These are phyloP conservation scores for Arxiozyma slooffiae DNA, from an alignment of 1,139 yeast genomes.

Conservation along the genomic window DNA sequence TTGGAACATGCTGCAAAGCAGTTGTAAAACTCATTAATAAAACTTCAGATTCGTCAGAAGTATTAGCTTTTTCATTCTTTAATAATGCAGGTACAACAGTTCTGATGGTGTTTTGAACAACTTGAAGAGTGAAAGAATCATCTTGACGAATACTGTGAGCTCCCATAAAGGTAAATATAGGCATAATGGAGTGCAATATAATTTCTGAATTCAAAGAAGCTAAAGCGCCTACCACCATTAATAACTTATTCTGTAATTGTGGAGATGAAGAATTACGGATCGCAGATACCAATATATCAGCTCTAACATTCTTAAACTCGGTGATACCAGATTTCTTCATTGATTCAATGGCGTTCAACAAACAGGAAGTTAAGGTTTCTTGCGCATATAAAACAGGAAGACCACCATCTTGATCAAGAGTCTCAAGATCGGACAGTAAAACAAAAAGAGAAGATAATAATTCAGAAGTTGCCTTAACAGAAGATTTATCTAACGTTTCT, in stretches of 20 bases:
- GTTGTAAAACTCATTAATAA: constrained; percentile 80
- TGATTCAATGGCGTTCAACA: constrained; percentile 57
- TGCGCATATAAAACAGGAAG: constrained; percentile 86
- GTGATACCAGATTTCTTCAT: constrained; percentile 37
- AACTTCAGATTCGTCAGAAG: constrained; percentile 65
- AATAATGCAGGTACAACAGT: constrained; percentile 89
- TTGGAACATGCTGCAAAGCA: constrained; percentile 91
- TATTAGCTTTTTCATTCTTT: constrained; percentile 42
- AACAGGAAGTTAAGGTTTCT: constrained; percentile 80
- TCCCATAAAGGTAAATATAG: constrained; percentile 97
- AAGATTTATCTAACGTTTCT: constrained; percentile 58
- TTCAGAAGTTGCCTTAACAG: constrained; percentile 38
- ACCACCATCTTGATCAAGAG: constrained; percentile 83
- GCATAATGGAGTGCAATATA: constrained; percentile 94
- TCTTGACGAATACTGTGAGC: constrained; percentile 95
- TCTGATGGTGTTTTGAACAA: constrained; percentile 83
- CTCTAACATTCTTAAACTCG: constrained; percentile 67
- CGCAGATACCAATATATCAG: constrained; percentile 83
- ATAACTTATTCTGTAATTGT: constrained; percentile 82
- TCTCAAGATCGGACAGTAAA: constrained; percentile 73
- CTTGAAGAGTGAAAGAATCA: constrained; percentile 87
- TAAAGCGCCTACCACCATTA: constrained; percentile 75
- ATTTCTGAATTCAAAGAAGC: constrained; percentile 87
- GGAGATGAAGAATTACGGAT: constrained; percentile 85
- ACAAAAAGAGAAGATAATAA: constrained; percentile 53